Percentiles rank a stretch among this genome's conserved stretches.
These are phyloP conservation scores for Suillus paluster DNA, from an alignment of 768 basidiomycete genomes.

Conservation along the genomic window DNA sequence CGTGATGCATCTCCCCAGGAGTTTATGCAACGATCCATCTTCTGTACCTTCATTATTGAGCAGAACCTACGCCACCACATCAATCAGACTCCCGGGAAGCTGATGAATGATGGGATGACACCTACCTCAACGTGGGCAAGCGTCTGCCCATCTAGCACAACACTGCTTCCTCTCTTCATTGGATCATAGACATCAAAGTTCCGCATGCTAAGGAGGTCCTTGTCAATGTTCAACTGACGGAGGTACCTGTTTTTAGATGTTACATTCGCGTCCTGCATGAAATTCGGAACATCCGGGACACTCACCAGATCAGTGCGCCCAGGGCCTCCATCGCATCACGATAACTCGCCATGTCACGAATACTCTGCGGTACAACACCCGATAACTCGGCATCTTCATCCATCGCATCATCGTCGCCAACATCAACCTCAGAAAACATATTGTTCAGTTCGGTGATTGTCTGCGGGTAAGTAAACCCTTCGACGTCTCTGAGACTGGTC, in stretches of 20 bases:
- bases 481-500: slow-evolving; percentile 82
- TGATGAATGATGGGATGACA: not conserved
- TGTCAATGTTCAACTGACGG: slow-evolving; percentile 92
- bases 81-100: slow-evolving; percentile 2
- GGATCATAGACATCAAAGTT: slow-evolving; percentile 99
- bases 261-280: not conserved
- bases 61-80: slow-evolving; percentile 58
- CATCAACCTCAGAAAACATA: slow-evolving; percentile 54
- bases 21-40: slow-evolving; percentile 84
- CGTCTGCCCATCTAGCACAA: slow-evolving; percentile 93
- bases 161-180: slow-evolving; percentile 83
- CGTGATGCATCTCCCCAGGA: slow-evolving; percentile 84
- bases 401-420: slow-evolving; percentile 48
- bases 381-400: slow-evolving; percentile 45
- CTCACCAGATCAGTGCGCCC: slow-evolving; percentile 90
- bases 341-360: slow-evolving; percentile 71
- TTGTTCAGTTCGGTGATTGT: slow-evolving; percentile 69
- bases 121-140: slow-evolving; percentile 91
- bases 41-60: slow-evolving; percentile 93
- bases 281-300: slow-evolving; percentile 4
- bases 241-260: slow-evolving; percentile 62
- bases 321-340: slow-evolving; percentile 79
- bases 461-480: slow-evolving; percentile 79
- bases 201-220: slow-evolving; percentile 92
- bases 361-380: slow-evolving; percentile 64